Percentiles rank a stretch among this genome's conserved stretches.
Evolutionary conservation across 2,329 filamentous ascomycete species (phyloP).

Genomic region (Calonectria honghensis): DNA sequence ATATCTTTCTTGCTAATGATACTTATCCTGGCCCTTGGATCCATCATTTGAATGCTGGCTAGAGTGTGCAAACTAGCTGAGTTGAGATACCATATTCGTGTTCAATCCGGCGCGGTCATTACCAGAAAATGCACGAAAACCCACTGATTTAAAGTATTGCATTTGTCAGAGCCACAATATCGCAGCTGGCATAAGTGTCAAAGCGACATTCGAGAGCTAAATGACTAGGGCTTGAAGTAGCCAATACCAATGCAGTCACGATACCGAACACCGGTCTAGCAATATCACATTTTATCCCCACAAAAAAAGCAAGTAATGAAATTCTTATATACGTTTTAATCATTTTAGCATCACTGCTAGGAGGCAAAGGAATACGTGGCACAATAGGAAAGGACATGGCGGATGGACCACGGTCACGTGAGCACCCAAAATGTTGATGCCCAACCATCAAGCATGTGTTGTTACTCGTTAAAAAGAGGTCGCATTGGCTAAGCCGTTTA

Average conservation of each 20-base stretch:
- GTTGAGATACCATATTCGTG: not conserved
- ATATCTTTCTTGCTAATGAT: not conserved
- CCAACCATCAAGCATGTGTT: not conserved
- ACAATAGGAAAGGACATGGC: not conserved
- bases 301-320: not conserved
- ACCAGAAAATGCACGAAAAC: not conserved
- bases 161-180: not conserved
- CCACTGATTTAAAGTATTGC: accelerated
- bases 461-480: not conserved
- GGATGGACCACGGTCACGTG: not conserved
- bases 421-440: conserved; percentile 5
- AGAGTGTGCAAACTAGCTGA: not conserved
- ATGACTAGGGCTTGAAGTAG: not conserved
- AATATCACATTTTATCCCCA: not conserved
- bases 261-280: not conserved
- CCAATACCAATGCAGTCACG: not conserved
- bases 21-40: not conserved
- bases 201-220: not conserved
- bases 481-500: not conserved
- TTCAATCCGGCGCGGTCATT: not conserved
- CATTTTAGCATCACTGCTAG: not conserved
- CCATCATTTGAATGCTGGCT: not conserved
- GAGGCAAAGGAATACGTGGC: not conserved
- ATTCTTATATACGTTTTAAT: not conserved
- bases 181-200: not conserved